Evolutionary conservation across 2,329 filamentous ascomycete species (phyloP), one percentile per base, ranked within the genome.

Genomic region (Penicillium capsulatum): DNA sequence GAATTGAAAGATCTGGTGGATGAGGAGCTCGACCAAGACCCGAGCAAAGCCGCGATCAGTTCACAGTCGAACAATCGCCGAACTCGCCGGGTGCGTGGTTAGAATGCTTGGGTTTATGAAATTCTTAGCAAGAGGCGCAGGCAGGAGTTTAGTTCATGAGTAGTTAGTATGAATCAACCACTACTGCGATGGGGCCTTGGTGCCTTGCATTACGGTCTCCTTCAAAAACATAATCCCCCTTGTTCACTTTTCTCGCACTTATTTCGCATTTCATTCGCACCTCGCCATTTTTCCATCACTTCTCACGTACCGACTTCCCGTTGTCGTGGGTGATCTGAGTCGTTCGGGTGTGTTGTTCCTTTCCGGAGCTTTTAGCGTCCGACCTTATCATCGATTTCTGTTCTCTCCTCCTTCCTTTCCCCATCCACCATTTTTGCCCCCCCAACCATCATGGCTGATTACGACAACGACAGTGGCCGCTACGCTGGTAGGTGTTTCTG

Each of bases 1-100:
- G 87, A 91, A 66, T 72, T 95, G 42, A 82, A 86, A 55, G 86
- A 84, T 22, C 69, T 88, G 28, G 67, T 69, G 10, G 66, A 66
- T 38, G 67, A 83, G 74, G 81, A 69, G 37, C 50, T 55, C 31
- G 59, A 50, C 34, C 32, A 38, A 13, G 31, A 34, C 30, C 13
- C 51, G 19, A 34, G 36, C 35, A 46, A 42, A 33, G 32, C 40
- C 26, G 29, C 48, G 28, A 35, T 29, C 16, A 32, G 41, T 28
- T 26, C 36, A 38, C 36, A 50, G 48, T 47, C 53, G 44, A 38
- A 40, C 17, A 33, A 45, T 11, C 51, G 51, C 15, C 50, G 44
- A 4, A 51, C 51, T 35, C 51, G 50, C 40, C 50, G 51, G 26
- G 36, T 43, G 29, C 51, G 51, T 16, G 34, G 40, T 16, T 43